phyloP scores from a whole-genome alignment of 306 rosid genomes.

The Pyrus pyrifolia region DNA sequence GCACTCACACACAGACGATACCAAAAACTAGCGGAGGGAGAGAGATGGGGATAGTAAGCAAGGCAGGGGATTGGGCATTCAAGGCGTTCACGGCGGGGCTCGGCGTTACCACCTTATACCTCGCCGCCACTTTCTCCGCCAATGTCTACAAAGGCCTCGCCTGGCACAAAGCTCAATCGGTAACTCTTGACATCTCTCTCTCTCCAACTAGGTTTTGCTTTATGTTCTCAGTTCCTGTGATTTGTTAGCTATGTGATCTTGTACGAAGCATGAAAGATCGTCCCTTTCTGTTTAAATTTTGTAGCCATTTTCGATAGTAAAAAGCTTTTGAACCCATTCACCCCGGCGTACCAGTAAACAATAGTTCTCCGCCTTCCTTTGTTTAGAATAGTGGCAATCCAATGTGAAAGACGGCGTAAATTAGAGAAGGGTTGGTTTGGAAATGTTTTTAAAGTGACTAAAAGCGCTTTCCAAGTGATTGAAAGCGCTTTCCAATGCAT shows the following conservation, averaged over 20 bases:
- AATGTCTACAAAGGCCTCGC: conserved; percentile 72
- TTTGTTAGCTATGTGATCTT: neutral
- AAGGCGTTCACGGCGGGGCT: conserved; percentile 71
- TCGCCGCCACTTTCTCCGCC: conserved; percentile 60
- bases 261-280: neutral
- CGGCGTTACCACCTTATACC: conserved; percentile 64
- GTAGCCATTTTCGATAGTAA: neutral
- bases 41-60: conserved; percentile 60
- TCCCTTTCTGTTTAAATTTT: neutral
- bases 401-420: neutral
- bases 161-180: conserved; percentile 86
- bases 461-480: too few relatives aligned
- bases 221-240: neutral
- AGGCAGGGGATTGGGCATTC: conserved; percentile 69
- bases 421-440: neutral
- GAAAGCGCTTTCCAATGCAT: accelerated
- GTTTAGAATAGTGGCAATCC: too few relatives aligned
- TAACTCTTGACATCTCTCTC: conserved; percentile 11
- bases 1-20: neutral
- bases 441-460: too few relatives aligned
- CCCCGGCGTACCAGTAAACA: too few relatives aligned
- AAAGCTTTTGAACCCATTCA: too few relatives aligned
- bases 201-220: neutral
- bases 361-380: too few relatives aligned
- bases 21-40: neutral